phyloP scores from a whole-genome alignment of 805 yeast genomes.

The Saturnispora serradocipensis region DNA sequence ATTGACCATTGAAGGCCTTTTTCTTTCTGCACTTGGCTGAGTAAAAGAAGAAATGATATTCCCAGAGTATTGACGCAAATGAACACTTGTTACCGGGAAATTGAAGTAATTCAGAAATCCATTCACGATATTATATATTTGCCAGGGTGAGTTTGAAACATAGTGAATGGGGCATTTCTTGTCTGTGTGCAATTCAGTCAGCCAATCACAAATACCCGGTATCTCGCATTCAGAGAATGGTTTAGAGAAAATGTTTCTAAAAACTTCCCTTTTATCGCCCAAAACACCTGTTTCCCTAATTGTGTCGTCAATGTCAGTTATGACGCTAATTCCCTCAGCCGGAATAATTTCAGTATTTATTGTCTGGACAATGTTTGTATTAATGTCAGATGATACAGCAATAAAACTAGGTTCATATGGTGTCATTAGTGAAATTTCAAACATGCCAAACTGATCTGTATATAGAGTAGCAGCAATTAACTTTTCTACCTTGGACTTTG shows the following conservation, averaged over 20 bases:
- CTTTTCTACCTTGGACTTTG: conserved; percentile 30
- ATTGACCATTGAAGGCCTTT: conserved; percentile 52
- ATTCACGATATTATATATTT: conserved; percentile 52
- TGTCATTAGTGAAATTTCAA: conserved; percentile 43
- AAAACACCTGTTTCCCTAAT: conserved; percentile 83
- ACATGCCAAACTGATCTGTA: conserved; percentile 64
- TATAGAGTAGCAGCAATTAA: conserved; percentile 26
- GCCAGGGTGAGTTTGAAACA: conserved; percentile 95
- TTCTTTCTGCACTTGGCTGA: conserved; percentile 81
- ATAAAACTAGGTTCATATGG: conserved; percentile 53
- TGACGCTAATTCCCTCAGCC: conserved; percentile 53
- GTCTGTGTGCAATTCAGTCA: conserved; percentile 35
- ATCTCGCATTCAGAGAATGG: conserved; percentile 61
- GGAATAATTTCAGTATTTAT: conserved; percentile 36
- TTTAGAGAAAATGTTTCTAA: conserved; percentile 66
- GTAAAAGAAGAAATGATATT: conserved; percentile 70
- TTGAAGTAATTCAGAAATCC: conserved; percentile 46
- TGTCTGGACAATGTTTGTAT: conserved; percentile 39
- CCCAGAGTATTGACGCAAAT: conserved; percentile 82
- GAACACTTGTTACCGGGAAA: conserved; percentile 76
- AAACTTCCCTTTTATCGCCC: conserved; percentile 76
- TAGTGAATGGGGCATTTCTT: conserved; percentile 60
- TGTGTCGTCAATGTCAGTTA: conserved; percentile 93
- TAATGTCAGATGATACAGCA: conserved; percentile 39
- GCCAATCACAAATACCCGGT: conserved; percentile 71